Evolutionary conservation across 108 stramenopile genomes (phyloP), one percentile per base, ranked within the genome.

Genomic region (Fragilariopsis cylindrus): DNA sequence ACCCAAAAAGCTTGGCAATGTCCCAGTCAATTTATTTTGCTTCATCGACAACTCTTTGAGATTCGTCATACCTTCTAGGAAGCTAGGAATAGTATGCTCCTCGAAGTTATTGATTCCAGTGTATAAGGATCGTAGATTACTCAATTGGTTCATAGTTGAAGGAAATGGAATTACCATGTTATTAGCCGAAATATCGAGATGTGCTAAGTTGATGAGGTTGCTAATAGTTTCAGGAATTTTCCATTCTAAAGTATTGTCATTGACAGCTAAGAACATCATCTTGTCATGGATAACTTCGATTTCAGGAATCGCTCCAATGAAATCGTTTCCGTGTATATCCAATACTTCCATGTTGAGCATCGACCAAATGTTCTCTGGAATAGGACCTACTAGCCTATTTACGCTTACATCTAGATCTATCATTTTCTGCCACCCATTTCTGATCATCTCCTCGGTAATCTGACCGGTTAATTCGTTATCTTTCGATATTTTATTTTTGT

Each of bases 191-290:
- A 85, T 21, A 52, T 85, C 77, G 49, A 85, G 53, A 50, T 85
- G 78, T 43, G 16, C 46, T 39, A 85, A 58, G 9, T 65, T 48
- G 7, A 12, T 15, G 18, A 82, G 69, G 19, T 78, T 76, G 48
- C 39, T 60, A 8, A 85, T 70, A 5, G 65, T 47, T 13, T 46
- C 52, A 18, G 90, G 92, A 13, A 93, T 76, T 8, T 50, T 44
- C 5, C 89, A 87, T 5, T 67, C 60, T 57, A 93, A 72, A 18
- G 56, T 70, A 63, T 90, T 93, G 11, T 79, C 69, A 53, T 70
- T 48, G 39, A 85, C 48, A 3, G 78, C 70, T 30, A 84, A 48
- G 54, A 77, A 74, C 7, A 44, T 6, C 18, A 84, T 21, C 11
- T 45, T 53, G 3, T 48, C 53, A 43, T 79, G 67, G 11, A 65